Evolutionary conservation across 345 rosid species (phyloP), one percentile per base, ranked within the genome.

Genomic region (Cochlearia excelsa): DNA sequence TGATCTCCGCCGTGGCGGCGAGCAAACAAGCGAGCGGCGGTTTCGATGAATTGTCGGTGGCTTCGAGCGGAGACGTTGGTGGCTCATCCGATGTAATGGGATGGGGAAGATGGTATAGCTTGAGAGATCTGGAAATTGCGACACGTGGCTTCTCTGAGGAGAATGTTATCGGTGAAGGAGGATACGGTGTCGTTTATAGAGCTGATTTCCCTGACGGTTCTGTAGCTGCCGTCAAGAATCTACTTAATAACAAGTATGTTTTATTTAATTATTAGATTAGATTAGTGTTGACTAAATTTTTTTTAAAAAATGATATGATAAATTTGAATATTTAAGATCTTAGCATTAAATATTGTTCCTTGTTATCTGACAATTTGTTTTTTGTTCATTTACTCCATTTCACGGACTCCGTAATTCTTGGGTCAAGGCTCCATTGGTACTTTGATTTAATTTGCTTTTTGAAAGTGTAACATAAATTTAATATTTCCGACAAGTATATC

Each of bases 131-230:
- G 43, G 89, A 93, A 75, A 48, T 57, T 46, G 99, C 99, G 71
- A 93, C 99, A 5, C 75, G 79, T 61, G 89, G 85, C 26, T 93
- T 93, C 44, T 56, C 85, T 30, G 91, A 78, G 70, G 94, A 82
- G 76, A 88, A 72, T 51, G 83, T 88, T 59, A 74, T 93, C 75
- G 99, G 99, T 2, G 99, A 88, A 77, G 99, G 99, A 11, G 99
- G 99, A 0, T 92, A 92, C 54, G 99, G 99, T 1, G 42, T 92
- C 67, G 99, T 92, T 38, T 92, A 71, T 54, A 75, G 83, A 66
- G 99, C 95, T 26, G 79, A 82, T 7, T 72, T 93, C 71, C 53
- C 57, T 3, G 97, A 89, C 30, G 90, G 86, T 28, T 85, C 95
- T 2, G 81, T 87, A 1, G 95, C 84, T 11, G 99, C 99, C 30